Evolutionary conservation across 2,329 filamentous ascomycete genomes (phyloP), one percentile per base, ranked within the genome.

Genomic region (Phyllosticta citribraziliensis): DNA sequence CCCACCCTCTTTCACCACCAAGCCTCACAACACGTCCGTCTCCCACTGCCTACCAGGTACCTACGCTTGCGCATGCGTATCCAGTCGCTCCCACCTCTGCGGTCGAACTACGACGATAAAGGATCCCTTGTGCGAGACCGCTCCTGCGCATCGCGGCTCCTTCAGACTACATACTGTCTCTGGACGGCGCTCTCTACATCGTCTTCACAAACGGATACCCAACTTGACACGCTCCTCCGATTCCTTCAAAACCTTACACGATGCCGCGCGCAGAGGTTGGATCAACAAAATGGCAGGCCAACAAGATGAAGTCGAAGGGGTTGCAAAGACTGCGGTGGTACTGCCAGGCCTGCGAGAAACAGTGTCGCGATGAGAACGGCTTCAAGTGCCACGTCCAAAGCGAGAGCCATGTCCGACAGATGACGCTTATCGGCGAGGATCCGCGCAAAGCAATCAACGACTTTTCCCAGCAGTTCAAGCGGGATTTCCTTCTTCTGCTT

Each of bases 201-300:
- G 17, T 47, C 40, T n/a, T n/a, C 12, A 47, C 4, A 10, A 30
- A 30, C 27, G 27, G 17, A 40, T 14, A n/a, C 3, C 4, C 17
- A 8, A 6, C 40, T 47, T n/a, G 40, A 8, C 11, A 4, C 12
- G n/a, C 12, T 17, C 17, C 8, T n/a, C 40, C 11, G 14, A 9
- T 9, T 9, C 24, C 24, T 17, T 8, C 10, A 5, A 2, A 6
- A 17, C 9, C n/a, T 20, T 11, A 12, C 66, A 87, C 72, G 58
- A 97, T 97, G 93, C 87, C 88, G 58, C 90, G 89, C 79, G 94
- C 94, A 69, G 94, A 97, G 79, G 86, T 90, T 59, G 94, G 94
- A 65, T 89, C 87, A 61, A 91, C 88, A n/a, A 97, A 97, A 77
- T 84, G 90, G 73, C 82, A 97, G 63, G 85, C 84, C 75, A 97